Conservation (phyloP, 495 filamentous ascomycete genomes). For the Penicillium ochrochloron region DNA sequence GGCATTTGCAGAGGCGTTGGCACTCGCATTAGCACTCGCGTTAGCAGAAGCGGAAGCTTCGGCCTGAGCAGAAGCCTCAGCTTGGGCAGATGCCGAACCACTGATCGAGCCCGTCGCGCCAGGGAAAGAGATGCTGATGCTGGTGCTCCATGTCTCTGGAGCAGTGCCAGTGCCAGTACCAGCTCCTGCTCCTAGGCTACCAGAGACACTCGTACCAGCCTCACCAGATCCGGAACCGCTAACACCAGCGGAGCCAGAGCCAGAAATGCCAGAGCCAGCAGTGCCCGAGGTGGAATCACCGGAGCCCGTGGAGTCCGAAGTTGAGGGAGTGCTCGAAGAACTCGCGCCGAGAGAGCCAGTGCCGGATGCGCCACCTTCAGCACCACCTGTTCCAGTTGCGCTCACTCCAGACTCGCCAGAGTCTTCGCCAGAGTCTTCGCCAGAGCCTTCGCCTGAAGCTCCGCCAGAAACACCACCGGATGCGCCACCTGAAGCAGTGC, state of each 20-base stretch:
- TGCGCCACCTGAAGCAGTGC: conserved; percentile 2
- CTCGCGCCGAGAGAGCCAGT: conserved; percentile 17
- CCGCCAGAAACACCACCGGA: conserved; percentile 3
- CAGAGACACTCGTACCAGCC: conserved; percentile 10
- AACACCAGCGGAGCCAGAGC: conserved; percentile 21
- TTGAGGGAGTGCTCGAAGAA: conserved; percentile 16
- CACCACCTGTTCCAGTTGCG: neutral
- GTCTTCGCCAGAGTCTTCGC: neutral
- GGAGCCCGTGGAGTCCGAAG: conserved; percentile 13
- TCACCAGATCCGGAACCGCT: conserved; percentile 27
- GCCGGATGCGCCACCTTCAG: conserved; percentile 9
- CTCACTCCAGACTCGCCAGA: neutral
- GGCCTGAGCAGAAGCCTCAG: conserved; percentile 6
- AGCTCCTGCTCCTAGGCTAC: conserved; percentile 3
- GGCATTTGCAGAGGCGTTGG: conserved; percentile 9
- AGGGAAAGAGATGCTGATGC: conserved; percentile 15
- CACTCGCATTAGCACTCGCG: conserved; percentile 15
- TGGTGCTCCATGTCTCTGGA: conserved; percentile 17
- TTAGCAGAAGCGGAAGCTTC: conserved; percentile 14
- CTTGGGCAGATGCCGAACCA: conserved; percentile 8
- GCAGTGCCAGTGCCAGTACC: conserved; percentile 16
- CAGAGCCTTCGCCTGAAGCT: neutral
- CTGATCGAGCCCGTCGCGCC: conserved; percentile 18
- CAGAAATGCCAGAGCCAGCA: conserved; percentile 19
- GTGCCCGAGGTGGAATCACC: conserved; percentile 21